Evolutionary conservation across 2,329 filamentous ascomycete genomes (phyloP).

Genomic region (Cytospora mali): DNA sequence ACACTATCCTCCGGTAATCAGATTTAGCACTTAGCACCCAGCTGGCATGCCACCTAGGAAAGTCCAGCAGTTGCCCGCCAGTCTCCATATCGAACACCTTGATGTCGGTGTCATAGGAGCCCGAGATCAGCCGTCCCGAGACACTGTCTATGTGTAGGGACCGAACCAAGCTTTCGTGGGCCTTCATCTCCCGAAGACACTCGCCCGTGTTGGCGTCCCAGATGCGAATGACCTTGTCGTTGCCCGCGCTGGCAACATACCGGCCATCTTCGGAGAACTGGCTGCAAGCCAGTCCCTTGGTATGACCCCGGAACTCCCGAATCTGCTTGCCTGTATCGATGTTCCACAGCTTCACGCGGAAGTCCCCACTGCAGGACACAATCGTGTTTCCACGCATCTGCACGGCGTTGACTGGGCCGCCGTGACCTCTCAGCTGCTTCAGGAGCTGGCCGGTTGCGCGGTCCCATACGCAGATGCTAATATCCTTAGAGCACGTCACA

Average conservation of each 20-base stretch:
- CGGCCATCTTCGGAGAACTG: conserved; percentile 96
- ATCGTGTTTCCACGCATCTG: conserved; percentile 92
- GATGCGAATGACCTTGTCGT: conserved; percentile 93
- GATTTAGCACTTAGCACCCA: conserved; percentile 97
- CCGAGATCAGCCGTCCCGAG: conserved; percentile 84
- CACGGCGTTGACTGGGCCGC: conserved; percentile 92
- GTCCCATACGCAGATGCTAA: conserved; percentile 92
- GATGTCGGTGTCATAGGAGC: conserved; percentile 93
- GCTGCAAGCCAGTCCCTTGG: conserved; percentile 90
- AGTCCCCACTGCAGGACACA: conserved; percentile 92
- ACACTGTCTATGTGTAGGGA: conserved; percentile 88
- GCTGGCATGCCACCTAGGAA: conserved; percentile 93
- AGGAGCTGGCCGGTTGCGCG: conserved; percentile 75
- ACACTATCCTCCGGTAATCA: conserved; percentile 92
- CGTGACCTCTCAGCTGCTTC: conserved; percentile 80
- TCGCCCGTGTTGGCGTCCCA: conserved; percentile 93
- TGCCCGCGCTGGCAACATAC: conserved; percentile 90
- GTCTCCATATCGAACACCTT: conserved; percentile 90
- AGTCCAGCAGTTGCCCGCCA: conserved; percentile 76
- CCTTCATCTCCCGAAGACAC: conserved; percentile 76
- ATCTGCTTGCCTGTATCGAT: conserved; percentile 85
- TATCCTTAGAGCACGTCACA: conserved; percentile 95
- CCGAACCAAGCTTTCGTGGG: conserved; percentile 84
- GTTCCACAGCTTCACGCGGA: conserved; percentile 93
- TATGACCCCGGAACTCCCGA: conserved; percentile 87